phyloP scores from a whole-genome alignment of 164 flowering plant species.

The Brasenia schreberi region DNA sequence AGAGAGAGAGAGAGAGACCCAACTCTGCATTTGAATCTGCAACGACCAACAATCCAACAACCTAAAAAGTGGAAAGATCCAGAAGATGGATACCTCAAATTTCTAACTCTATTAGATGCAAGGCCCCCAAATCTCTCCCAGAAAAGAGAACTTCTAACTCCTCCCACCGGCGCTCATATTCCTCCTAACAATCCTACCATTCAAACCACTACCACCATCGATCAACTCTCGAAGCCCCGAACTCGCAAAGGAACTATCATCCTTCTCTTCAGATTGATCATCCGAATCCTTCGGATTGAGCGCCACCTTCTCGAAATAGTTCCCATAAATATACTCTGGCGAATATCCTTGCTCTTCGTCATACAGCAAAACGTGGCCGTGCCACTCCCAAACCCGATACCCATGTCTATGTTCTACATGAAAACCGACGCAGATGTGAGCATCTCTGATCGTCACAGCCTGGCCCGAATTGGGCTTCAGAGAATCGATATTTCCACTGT shows the following conservation, averaged over 20 bases:
- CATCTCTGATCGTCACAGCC: slow-evolving; percentile 70
- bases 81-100: not conserved
- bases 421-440: slow-evolving; percentile 73
- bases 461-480: slow-evolving; percentile 91
- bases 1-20: too few species aligned
- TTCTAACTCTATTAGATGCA: not conserved
- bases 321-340: slow-evolving; percentile 89
- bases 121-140: not conserved
- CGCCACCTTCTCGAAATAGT: slow-evolving; percentile 69
- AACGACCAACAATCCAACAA: not conserved
- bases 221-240: slow-evolving; percentile 70
- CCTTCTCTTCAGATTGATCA: slow-evolving; percentile 8
- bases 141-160: slow-evolving; percentile 17
- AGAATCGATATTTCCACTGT: slow-evolving; percentile 33
- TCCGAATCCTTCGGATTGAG: slow-evolving; percentile 3
- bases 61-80: not conserved
- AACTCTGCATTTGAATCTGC: not conserved
- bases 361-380: slow-evolving; percentile 82
- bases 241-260: slow-evolving; percentile 9
- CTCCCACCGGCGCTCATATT: slow-evolving; percentile 38
- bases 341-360: slow-evolving; percentile 74
- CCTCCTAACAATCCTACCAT: slow-evolving; percentile 57
- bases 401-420: slow-evolving; percentile 55
- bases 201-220: slow-evolving; percentile 19
- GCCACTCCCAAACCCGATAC: slow-evolving; percentile 99